Evolutionary conservation across 257 asterid genomes (phyloP), one percentile per base, ranked within the genome.

Genomic region (Eucommia ulmoides): DNA sequence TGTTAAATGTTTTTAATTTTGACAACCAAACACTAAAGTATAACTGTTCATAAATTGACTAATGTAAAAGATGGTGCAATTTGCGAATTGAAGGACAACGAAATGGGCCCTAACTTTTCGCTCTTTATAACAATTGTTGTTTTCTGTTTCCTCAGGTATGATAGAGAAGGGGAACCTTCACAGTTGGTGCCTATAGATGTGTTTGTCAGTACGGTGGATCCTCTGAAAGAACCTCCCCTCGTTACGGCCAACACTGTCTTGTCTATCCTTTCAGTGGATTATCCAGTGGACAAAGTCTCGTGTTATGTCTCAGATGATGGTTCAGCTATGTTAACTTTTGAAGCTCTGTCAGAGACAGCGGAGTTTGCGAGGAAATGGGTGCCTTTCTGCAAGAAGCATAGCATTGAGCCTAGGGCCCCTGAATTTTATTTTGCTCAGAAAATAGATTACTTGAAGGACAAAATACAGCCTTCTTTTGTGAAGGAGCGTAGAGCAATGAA

Each of bases 121-220:
- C 2, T 42, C 19, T 6, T 21, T 21, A 42, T 3, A 42, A 19
- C 35, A 8, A 6, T 35, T 47, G 4, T 50, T 22, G 18, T 53
- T 44, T 25, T 19, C 51, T 48, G 38, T 47, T 48, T 52, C 42
- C 25, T 48, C 72, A 81, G 92, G 54, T 81, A 69, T 49, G 92
- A 77, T 54, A 70, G 87, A 65, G 92, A 81, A 20, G 81, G 87
- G 22, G 87, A 81, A 72, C 81, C 79, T 45, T 75, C 84, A 10
- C 93, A 78, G 49, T 66, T 81, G 41, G 83, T 65, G 19, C 87
- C 87, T 3, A 55, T 81, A 17, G 87, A 78, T 53, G 81, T 81
- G 44, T 72, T 72, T 61, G 79, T 72, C 60, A 72, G 79, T 68
- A 72, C 79, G 25, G 79, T 72, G 72, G 79, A 72, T 55, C 79